These are phyloP conservation scores for Hamamelis virginiana DNA, from an alignment of 164 flowering plant genomes.

Conservation along the genomic window DNA sequence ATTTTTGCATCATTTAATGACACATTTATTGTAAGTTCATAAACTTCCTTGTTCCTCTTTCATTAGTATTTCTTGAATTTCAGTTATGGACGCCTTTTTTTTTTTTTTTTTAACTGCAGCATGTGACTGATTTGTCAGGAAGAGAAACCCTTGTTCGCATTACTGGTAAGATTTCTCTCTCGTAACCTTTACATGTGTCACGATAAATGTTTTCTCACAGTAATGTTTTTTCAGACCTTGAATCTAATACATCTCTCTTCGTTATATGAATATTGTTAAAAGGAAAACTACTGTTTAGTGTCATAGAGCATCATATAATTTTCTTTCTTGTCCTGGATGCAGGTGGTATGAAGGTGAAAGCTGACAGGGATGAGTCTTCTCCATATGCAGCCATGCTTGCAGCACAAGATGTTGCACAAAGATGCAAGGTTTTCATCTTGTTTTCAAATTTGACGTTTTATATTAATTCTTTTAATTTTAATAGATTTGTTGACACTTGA, in stretches of 20 bases:
- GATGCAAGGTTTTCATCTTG: slow-evolving; percentile 65
- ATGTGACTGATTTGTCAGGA: slow-evolving; percentile 87
- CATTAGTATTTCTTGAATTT: not conserved
- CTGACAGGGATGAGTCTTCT: slow-evolving; percentile 90
- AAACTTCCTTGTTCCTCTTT: not conserved
- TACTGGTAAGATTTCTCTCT: slow-evolving; percentile 46
- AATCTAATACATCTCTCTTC: too few relatives aligned
- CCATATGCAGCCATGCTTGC: slow-evolving; percentile 97
- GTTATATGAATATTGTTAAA: too few relatives aligned
- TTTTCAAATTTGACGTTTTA: too few relatives aligned
- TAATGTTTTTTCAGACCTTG: too few relatives aligned
- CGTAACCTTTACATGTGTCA: too few relatives aligned
- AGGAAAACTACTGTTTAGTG: not conserved
- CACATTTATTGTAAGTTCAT: slow-evolving; percentile 71
- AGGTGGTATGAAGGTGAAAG: slow-evolving; percentile 97
- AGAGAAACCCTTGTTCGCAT: slow-evolving; percentile 79
- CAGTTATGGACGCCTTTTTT: not conserved
- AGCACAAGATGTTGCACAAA: slow-evolving; percentile 77
- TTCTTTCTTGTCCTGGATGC: not conserved
- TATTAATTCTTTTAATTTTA: too few relatives aligned
- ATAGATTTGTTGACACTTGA: too few relatives aligned
- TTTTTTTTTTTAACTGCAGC: slow-evolving; percentile 43
- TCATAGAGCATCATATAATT: not conserved
- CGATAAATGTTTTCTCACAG: too few relatives aligned
- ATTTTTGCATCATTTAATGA: slow-evolving; percentile 90